These are phyloP conservation scores for Myriosclerotinia scirpicola DNA, from an alignment of 2,329 filamentous ascomycete species.

Conservation along the genomic window DNA sequence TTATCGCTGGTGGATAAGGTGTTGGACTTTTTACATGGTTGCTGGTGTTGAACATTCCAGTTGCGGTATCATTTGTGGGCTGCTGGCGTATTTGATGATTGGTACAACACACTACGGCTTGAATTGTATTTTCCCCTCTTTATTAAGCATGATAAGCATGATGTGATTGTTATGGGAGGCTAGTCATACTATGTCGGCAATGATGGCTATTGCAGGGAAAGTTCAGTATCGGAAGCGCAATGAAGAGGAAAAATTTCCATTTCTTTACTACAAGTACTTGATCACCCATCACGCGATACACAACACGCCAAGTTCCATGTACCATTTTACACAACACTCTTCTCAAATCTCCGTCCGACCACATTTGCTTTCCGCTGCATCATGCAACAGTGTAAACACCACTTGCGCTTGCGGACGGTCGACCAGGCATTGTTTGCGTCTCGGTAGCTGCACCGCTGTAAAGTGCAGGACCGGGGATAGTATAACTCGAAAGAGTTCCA, in stretches of 20 bases:
- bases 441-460: constrained; percentile 32
- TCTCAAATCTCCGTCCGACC: not conserved
- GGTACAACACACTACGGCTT: too few species aligned
- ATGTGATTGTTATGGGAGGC: not conserved
- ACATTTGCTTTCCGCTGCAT: not conserved
- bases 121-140: accelerated
- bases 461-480: constrained; percentile 42
- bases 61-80: not conserved
- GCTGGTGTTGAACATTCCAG: not conserved
- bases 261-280: not conserved
- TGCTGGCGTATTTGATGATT: not conserved
- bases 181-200: not conserved
- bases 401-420: constrained; percentile 30
- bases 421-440: constrained; percentile 30
- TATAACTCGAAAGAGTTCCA: constrained; percentile 37
- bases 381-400: constrained; percentile 28
- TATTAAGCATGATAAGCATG: not conserved
- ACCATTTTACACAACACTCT: too few species aligned
- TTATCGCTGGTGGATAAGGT: not conserved
- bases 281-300: not conserved
- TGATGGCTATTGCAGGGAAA: not conserved
- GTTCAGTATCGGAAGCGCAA: not conserved
- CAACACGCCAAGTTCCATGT: not conserved
- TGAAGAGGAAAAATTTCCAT: not conserved
- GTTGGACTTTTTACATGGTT: not conserved